A percentile compares a stretch with the other conserved stretches of the same genome.
Evolutionary conservation across 1,139 yeast genomes (phyloP).

Genomic region (Candida tetrigidarum): DNA sequence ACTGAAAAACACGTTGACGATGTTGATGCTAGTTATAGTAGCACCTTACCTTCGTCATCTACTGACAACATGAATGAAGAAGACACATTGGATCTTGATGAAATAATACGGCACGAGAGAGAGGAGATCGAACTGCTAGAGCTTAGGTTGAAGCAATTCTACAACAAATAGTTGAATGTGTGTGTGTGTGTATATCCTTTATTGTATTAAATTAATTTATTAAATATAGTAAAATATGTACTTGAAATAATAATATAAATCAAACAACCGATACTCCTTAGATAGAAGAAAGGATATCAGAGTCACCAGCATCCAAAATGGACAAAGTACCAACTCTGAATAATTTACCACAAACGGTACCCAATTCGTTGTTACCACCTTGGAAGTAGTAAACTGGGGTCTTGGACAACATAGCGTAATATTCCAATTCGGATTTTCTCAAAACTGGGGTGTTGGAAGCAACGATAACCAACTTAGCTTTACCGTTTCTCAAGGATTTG

Average conservation of each 20-base stretch:
- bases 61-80: conserved; percentile 18
- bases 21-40: conserved; percentile 27
- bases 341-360: conserved; percentile 99
- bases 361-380: conserved; percentile 99
- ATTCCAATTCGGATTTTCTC: conserved; percentile 99
- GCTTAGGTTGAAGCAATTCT: conserved; percentile 22
- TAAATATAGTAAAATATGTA: conserved; percentile 12
- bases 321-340: conserved; percentile 99
- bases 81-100: conserved; percentile 32
- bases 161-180: conserved; percentile 17
- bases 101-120: conserved; percentile 37
- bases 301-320: conserved; percentile 99
- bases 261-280: too few relatives aligned
- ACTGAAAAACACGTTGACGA: conserved; percentile 21
- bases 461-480: conserved; percentile 97
- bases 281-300: conserved; percentile 84
- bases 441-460: conserved; percentile 99
- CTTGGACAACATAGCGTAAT: conserved; percentile 99
- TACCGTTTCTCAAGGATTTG: conserved; percentile 98
- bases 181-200: conserved; percentile 2
- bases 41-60: conserved; percentile 10
- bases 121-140: conserved; percentile 38
- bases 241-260: conserved; percentile 12
- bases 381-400: conserved; percentile 98
- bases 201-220: conserved; percentile 6